Evolutionary conservation across 768 basidiomycete genomes (phyloP), one percentile per base, ranked within the genome.

Genomic region (Tulasnella sp.): DNA sequence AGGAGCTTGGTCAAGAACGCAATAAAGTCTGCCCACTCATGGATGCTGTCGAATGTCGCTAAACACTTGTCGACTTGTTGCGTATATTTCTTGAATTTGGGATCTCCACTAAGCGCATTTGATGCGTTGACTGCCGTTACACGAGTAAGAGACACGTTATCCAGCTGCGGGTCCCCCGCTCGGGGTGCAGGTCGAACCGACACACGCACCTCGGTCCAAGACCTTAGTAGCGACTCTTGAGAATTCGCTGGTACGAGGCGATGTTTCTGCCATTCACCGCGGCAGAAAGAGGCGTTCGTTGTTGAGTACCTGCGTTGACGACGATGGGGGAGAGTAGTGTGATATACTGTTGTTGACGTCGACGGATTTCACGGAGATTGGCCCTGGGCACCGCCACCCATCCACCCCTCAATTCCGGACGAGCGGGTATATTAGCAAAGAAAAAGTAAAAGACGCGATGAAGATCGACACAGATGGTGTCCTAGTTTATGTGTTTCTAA

Each of bases 11-110:
- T 96, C 82, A 99, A 83, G 84, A 99, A 99, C 52, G 96, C 91
- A 81, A 97, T 99, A 82, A 96, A 99, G 85, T 99, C 97, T 77
- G 97, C 96, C 97, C 97, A 99, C 85, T 99, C 97, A 76, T 97
- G 94, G 77, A 97, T 94, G 81, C 90, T 93, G 81, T 97, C 96
- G 81, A 99, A 99, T 1, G 94, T 91, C 78, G 90, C 91, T 68
- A 99, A 86, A 79, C 93, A 94, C 84, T 91, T 92, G 82, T 99
- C 97, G 69, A 99, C 93, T 80, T 94, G 93, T 75, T 91, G 90
- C 0, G 91, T 86, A 84, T 95, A 98, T 84, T 97, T 97, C 85
- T 93, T 94, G 85, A 90, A 97, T 82, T 96, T 96, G 17, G 94
- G 92, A 85, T 99, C 96, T 67, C 58, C 67, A 39, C 74, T 76